Base-by-base conservation (phyloP, 768 basidiomycete species). In the Lanmaoa pseudosensibilis region DNA sequence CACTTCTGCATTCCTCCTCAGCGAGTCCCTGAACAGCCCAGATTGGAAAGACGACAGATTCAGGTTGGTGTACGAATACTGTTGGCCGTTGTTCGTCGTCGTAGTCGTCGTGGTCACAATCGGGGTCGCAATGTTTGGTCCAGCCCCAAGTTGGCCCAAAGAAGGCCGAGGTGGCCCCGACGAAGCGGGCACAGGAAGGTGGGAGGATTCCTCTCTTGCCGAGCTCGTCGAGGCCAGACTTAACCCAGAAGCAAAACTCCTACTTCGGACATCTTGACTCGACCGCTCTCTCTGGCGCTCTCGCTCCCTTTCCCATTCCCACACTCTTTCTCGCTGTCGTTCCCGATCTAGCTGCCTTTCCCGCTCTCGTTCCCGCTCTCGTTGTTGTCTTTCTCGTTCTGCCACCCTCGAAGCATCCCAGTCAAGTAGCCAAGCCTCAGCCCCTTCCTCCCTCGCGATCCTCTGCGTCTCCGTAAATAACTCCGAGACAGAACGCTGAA, bases 41-140 rank as follows among this genome's bases (percentile, higher is more conserved):
- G 70, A 68, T 34, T 70, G 70, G 50, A 71, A 71, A 38, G 70
- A 56, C 18, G 69, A 61, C 6, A 71, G 48, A n/a, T 71, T 68
- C n/a, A 71, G 27, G 45, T 64, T 72, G 50, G 57, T 62, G 46
- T 72, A 71, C 7, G 72, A 68, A 45, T 71, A 69, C 7, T 55
- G 59, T 32, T 58, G 59, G n/a, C 23, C 47, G 36, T 38, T 59
- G 43, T 61, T 64, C n/a, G 48, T 47, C 30, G 56, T 46, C 13
- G 56, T 5, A 10, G 46, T 49, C 23, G 52, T 37, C 15, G 55
- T 0, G 0, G 39, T 47, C 25, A 41, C 33, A 19, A 46, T 58
- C 30, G 59, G 9, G 0, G 43, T 45, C 33, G 44, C 34, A 8
- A 52, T 37, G 27, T 10, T 58, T 19, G 52, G 15, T 19, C 18